Evolutionary conservation across 202 grass and related monocot genomes (phyloP), one percentile per base, ranked within the genome.

Genomic region (Saccharum hybrid): DNA sequence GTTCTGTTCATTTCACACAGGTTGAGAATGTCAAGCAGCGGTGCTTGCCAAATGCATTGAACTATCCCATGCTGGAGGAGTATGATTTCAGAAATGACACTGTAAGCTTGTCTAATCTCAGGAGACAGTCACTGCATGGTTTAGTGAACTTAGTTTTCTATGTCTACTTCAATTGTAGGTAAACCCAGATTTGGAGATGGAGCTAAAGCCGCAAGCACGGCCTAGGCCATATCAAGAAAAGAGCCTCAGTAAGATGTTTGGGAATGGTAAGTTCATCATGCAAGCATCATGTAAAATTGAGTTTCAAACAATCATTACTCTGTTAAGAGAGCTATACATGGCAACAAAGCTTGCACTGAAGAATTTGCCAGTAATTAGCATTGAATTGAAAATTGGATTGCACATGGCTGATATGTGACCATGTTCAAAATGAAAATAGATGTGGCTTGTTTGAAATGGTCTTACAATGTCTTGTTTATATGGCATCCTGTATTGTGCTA

Each of bases 161-260:
- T 21, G 59, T 78, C 45, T 52, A 28, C 57, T 67, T 69, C 45
- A 42, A 79, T 68, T 85, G 38, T 33, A 98, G 95, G 90, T 98
- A 57, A 95, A 95, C 66, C 96, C 92, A 72, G 92, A 98, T 86
- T 85, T 98, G 87, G 87, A 98, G 19, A 98, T 98, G 93, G 96
- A 95, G 84, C 85, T 98, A 79, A 98, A 93, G 49, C 90, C 96
- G 12, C 96, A 98, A 71, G 96, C 92, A 75, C 88, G 87, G 37
- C 92, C 91, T 79, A 95, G 96, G 82, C 92, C 96, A 60, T 98
- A 98, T 84, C 96, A 98, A 89, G 92, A 95, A 72, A 95, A 98
- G 87, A 95, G 96, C 74, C 91, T 95, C 26, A 98, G 96, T 84
- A 98, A 95, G 78, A 98, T 98, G 92, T 98, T 98, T 93, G 92